A percentile compares a stretch with the other conserved stretches of the same genome.
These are phyloP conservation scores for Tirmania nivea DNA, from an alignment of 495 filamentous ascomycete genomes.

Conservation along the genomic window DNA sequence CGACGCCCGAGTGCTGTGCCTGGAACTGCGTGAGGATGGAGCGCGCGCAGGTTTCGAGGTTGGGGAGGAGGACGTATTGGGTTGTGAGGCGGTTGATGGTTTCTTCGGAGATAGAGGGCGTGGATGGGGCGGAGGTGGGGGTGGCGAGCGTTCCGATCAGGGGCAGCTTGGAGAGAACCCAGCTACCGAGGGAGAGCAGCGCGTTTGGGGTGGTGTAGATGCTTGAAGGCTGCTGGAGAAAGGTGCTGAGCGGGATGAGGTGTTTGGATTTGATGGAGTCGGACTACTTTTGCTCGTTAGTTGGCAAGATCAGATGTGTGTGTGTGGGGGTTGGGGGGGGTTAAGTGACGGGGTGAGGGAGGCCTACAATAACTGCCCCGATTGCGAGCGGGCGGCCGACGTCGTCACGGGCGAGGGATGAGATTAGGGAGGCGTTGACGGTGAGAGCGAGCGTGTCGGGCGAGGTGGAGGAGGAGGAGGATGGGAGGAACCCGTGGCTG, in stretches of 20 bases:
- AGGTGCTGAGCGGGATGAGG: conserved; percentile 45
- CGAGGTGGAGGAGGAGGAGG: not conserved
- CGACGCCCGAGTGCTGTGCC: conserved; percentile 26
- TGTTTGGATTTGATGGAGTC: conserved; percentile 48
- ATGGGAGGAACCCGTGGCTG: conserved; percentile 35
- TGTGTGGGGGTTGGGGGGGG: not conserved
- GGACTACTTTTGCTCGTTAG: conserved; percentile 19
- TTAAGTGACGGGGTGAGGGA: no score
- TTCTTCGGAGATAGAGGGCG: not conserved
- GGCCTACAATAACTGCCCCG: conserved; percentile 49
- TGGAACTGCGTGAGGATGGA: conserved; percentile 7
- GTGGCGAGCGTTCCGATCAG: not conserved
- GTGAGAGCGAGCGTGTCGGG: conserved; percentile 38
- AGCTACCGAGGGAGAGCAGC: not conserved
- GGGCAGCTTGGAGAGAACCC: not conserved
- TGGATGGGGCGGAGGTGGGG: not conserved
- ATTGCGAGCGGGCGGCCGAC: conserved; percentile 71
- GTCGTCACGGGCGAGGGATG: conserved; percentile 50
- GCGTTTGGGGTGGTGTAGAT: conserved; percentile 34
- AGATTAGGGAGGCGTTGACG: conserved; percentile 45
- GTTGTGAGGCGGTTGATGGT: not conserved
- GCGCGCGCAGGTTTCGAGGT: conserved; percentile 27
- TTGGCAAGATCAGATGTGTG: not conserved
- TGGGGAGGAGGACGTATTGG: conserved; percentile 29
- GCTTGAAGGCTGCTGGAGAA: conserved; percentile 35